Conservation (phyloP, 306 rosid species). For the Macrotyloma uniflorum region DNA sequence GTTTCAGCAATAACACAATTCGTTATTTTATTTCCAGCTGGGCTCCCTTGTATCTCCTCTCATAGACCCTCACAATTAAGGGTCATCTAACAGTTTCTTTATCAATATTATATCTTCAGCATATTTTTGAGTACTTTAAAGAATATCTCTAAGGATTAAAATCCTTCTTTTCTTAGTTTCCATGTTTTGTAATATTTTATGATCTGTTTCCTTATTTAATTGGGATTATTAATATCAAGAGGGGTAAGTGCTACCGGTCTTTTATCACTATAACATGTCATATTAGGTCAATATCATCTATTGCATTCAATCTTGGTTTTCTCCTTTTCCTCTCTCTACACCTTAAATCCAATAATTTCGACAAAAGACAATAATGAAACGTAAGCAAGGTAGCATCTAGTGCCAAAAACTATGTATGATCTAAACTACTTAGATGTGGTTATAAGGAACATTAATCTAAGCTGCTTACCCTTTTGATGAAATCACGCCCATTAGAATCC, state of each 20-base stretch:
- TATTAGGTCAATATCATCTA: neutral
- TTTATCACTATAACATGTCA: neutral
- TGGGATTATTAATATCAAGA: neutral
- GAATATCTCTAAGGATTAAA: neutral
- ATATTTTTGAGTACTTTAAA: neutral
- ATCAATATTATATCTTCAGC: neutral
- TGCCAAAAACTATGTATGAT: constrained; percentile 30
- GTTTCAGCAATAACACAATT: neutral
- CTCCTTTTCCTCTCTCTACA: neutral
- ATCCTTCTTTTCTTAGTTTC: neutral
- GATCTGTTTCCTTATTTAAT: neutral
- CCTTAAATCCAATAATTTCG: neutral
- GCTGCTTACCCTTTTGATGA: constrained; percentile 82
- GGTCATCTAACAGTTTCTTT: neutral
- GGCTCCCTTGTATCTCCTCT: neutral
- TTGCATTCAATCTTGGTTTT: neutral
- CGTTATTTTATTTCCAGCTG: neutral
- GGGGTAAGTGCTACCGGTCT: neutral
- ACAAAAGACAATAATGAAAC: constrained; percentile 16
- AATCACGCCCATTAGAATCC: constrained; percentile 96
- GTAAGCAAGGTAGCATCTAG: constrained; percentile 23
- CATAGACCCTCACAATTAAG: neutral
- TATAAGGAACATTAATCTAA: constrained; percentile 20
- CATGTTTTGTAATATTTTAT: neutral
- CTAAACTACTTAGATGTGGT: constrained; percentile 23